Percentiles rank a stretch among this genome's conserved stretches.
Conservation (phyloP, 192 early-diverging fungal genomes). For the Geranomyces variabilis region DNA sequence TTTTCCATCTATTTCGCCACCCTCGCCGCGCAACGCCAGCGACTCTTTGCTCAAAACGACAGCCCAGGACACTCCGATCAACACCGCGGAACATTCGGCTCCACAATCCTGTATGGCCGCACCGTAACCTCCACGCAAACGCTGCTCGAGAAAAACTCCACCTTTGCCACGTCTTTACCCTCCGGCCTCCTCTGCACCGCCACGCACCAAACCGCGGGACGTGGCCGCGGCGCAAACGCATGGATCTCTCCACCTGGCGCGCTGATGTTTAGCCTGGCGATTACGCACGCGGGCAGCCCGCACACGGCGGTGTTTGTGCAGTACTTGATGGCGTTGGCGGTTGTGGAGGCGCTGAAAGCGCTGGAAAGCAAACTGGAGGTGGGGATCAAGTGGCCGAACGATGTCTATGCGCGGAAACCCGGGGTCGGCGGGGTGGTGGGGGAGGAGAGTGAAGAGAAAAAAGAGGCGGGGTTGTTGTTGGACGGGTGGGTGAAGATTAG, state of each 20-base stretch:
- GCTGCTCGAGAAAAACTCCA: constrained; percentile 84
- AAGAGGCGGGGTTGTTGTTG: no score
- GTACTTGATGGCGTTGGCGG: constrained; percentile 87
- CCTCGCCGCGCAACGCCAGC: neutral
- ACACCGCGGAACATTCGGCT: constrained; percentile 57
- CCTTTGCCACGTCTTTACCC: constrained; percentile 67
- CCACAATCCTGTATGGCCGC: constrained; percentile 75
- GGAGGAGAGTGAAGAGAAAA: no score
- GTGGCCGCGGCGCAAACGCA: constrained; percentile 87
- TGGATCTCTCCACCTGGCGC: constrained; percentile 95
- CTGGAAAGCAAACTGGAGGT: constrained; percentile 76
- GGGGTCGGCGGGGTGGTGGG: neutral
- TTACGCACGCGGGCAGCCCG: constrained; percentile 71
- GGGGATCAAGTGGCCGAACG: constrained; percentile 97
- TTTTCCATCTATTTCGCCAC: constrained; percentile 15
- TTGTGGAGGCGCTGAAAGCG: constrained; percentile 74
- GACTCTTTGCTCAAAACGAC: no score
- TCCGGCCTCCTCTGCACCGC: constrained; percentile 81
- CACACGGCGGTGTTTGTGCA: constrained; percentile 86
- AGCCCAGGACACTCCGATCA: neutral
- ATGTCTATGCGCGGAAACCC: constrained; percentile 73
- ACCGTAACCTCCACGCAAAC: constrained; percentile 90
- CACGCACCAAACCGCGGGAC: constrained; percentile 80
- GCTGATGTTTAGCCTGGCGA: constrained; percentile 80
- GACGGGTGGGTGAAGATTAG: constrained; percentile 72